Evolutionary conservation across 2,329 filamentous ascomycete species (phyloP), one percentile per base, ranked within the genome.

Genomic region (Lecanosticta acicola): DNA sequence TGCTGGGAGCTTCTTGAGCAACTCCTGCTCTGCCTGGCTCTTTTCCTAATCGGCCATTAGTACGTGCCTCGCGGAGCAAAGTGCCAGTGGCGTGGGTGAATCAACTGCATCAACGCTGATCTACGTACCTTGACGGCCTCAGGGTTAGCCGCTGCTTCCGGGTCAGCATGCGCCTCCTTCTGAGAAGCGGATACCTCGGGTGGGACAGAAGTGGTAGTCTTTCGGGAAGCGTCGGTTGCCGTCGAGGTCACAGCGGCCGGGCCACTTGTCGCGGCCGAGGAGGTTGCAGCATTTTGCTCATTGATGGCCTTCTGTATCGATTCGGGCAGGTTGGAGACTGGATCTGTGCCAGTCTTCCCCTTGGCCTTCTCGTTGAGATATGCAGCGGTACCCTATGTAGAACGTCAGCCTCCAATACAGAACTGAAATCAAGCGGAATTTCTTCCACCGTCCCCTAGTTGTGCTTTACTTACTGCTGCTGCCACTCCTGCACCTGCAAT

Each of bases 91-190:
- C n/a, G n/a, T n/a, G n/a, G n/a, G n/a, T n/a, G n/a, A n/a, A n/a
- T n/a, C n/a, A n/a, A n/a, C n/a, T n/a, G n/a, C n/a, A n/a, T n/a
- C n/a, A n/a, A n/a, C n/a, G n/a, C n/a, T n/a, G n/a, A n/a, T n/a
- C n/a, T 29, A 29, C 24, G 24, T 29, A 29, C 24, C 51, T 77
- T 70, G 4, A 93, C 85, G 14, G 82, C 84, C 45, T 75, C 74
- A 1, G 79, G 71, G 66, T 81, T 84, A 45, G 78, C 77, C 29
- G 84, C 79, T 26, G 87, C 87, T 68, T 93, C 87, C 7, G 86
- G 83, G 50, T 71, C 73, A 59, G 75, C 66, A 29, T 58, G 53
- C 2, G 60, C 62, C 41, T 59, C 53, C 43, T 60, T 55, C 45
- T 63, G 61, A 24, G 58, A 61, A 9, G 53, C 55, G 14, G 51